Percentiles rank a stretch among this genome's conserved stretches.
Conservation (phyloP, 75 land plant genomes). For the Pinus taeda region DNA sequence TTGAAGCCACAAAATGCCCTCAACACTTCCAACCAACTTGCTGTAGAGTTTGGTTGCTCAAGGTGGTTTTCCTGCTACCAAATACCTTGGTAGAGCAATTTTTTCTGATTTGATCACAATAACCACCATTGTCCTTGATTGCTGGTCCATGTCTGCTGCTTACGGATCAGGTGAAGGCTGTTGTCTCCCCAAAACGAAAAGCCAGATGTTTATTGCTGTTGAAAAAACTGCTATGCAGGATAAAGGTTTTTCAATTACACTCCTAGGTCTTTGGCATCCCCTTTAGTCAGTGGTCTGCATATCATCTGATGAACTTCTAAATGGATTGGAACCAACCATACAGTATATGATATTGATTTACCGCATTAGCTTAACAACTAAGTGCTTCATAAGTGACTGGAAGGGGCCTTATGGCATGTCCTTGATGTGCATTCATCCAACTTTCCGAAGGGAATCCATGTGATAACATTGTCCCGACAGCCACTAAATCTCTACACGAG, state of each 20-base stretch:
- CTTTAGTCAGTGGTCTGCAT: neutral
- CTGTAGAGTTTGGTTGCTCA: neutral
- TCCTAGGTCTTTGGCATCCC: neutral
- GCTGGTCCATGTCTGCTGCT: neutral
- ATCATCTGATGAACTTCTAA: neutral
- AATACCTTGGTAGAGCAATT: neutral
- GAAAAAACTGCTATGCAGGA: neutral
- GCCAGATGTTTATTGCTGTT: neutral
- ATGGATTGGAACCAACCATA: neutral
- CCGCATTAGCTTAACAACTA: neutral
- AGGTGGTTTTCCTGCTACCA: neutral
- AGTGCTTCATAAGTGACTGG: conserved; percentile 14
- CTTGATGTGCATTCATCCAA: conserved; percentile 21
- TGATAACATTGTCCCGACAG: conserved; percentile 53
- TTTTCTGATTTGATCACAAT: neutral
- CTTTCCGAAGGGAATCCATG: conserved; percentile 6
- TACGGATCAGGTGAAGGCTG: neutral
- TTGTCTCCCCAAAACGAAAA: neutral
- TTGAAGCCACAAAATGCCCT: neutral
- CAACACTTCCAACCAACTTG: neutral
- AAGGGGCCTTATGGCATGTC: conserved; percentile 7
- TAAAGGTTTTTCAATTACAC: neutral
- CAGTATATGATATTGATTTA: neutral
- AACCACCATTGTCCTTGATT: neutral
- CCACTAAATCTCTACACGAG: conserved; percentile 66